Conservation (phyloP, 495 filamentous ascomycete genomes). For the Aspergillus nidulans region DNA sequence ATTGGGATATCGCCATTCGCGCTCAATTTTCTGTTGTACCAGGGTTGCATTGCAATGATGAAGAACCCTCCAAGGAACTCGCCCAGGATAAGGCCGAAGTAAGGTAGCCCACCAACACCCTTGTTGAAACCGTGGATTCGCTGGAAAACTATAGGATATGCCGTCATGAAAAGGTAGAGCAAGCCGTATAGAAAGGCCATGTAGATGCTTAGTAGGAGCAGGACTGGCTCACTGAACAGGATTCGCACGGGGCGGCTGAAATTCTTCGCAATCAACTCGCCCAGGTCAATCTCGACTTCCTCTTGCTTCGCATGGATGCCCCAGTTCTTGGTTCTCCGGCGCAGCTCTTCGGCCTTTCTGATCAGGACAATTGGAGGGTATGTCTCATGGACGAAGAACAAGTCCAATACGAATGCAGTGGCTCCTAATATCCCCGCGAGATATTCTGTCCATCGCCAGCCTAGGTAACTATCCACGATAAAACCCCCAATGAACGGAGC, state of each 20-base stretch:
- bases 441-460: conserved; percentile 88
- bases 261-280: conserved; percentile 76
- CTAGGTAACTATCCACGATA: conserved; percentile 63
- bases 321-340: conserved; percentile 83
- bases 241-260: conserved; percentile 76
- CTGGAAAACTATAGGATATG: conserved; percentile 77
- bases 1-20: conserved; percentile 71
- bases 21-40: conserved; percentile 58
- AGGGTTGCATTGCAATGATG: conserved; percentile 62
- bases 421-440: conserved; percentile 70
- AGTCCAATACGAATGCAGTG: conserved; percentile 60
- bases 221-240: conserved; percentile 76
- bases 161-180: conserved; percentile 76
- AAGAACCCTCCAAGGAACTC: conserved; percentile 62
- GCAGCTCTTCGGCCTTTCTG: conserved; percentile 69
- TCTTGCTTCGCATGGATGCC: conserved; percentile 93
- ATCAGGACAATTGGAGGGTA: conserved; percentile 81
- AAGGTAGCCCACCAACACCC: conserved; percentile 70
- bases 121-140: conserved; percentile 61
- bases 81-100: conserved; percentile 76
- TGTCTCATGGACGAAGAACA: conserved; percentile 74
- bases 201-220: conserved; percentile 69
- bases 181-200: conserved; percentile 81
- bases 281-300: conserved; percentile 81
- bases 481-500: conserved; percentile 85